Conservation (phyloP, 2,329 filamentous ascomycete species). For the Dendrostoma leiphaemia region DNA sequence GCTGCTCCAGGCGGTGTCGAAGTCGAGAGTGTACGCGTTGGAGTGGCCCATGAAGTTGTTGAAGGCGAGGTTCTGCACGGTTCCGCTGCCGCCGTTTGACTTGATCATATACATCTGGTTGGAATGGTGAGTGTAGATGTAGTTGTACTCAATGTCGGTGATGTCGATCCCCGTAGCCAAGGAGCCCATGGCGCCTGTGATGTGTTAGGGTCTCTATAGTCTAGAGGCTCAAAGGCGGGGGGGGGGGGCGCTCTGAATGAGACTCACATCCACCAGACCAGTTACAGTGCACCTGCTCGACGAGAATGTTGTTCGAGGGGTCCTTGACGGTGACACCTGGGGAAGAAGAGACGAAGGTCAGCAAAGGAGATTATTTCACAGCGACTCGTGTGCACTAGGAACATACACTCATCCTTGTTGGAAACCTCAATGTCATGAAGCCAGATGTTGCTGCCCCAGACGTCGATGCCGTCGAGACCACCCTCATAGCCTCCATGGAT, state of each 20-base stretch:
- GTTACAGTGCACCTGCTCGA: constrained; percentile 62
- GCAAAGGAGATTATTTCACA: constrained; percentile 27
- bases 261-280: constrained; percentile 45
- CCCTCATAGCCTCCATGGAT: constrained; percentile 49
- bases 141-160: constrained; percentile 51
- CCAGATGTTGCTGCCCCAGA: constrained; percentile 53
- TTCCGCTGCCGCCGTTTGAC: constrained; percentile 55
- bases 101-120: constrained; percentile 67
- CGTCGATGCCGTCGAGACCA: constrained; percentile 55
- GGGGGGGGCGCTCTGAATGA: neutral
- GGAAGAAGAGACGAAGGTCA: neutral
- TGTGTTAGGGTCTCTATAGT: neutral
- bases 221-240: too few relatives aligned
- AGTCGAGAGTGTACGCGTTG: constrained; percentile 57
- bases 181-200: constrained; percentile 53
- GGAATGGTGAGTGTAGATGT: constrained; percentile 56
- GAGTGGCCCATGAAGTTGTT: constrained; percentile 60
- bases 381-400: constrained; percentile 38
- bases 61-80: constrained; percentile 47
- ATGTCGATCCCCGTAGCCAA: constrained; percentile 48
- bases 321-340: constrained; percentile 38
- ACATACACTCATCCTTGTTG: constrained; percentile 58
- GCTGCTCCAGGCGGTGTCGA: constrained; percentile 50
- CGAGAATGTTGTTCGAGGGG: constrained; percentile 50
- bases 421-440: constrained; percentile 60